A percentile compares a stretch with the other conserved stretches of the same genome.
Evolutionary conservation across 2,329 filamentous ascomycete genomes (phyloP).

Genomic region (Aspergillus melleus): DNA sequence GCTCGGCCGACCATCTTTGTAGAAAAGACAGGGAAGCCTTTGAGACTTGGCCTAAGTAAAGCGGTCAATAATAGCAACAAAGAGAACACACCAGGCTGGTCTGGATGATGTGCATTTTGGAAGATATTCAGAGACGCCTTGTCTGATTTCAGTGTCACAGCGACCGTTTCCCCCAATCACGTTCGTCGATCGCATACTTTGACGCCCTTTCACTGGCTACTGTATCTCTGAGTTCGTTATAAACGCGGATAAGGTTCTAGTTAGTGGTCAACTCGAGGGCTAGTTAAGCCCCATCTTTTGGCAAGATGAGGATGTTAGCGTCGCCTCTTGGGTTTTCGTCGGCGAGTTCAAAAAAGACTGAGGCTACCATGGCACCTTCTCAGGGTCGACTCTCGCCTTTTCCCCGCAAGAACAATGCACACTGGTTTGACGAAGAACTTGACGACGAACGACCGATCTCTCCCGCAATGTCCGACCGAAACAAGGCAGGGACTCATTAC

Average conservation of each 20-base stretch:
- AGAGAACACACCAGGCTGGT: background rate
- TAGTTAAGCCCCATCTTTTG: background rate
- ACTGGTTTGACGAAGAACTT: slow-evolving; percentile 4
- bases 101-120: background rate
- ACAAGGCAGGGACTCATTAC: slow-evolving; percentile 21
- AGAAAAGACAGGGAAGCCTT: background rate
- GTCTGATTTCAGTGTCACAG: background rate
- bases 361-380: background rate
- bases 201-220: background rate
- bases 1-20: background rate
- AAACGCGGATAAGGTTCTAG: background rate
- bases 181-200: background rate
- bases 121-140: background rate
- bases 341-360: background rate
- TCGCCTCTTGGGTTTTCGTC: slow-evolving; percentile 1
- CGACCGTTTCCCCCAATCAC: background rate
- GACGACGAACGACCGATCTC: slow-evolving; percentile 23
- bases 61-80: background rate
- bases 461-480: slow-evolving; percentile 21
- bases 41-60: background rate
- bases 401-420: background rate
- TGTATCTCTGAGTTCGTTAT: background rate
- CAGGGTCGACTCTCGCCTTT: background rate
- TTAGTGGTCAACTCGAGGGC: background rate
- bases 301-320: slow-evolving; percentile 1